phyloP scores from a whole-genome alignment of 805 yeast species.

The Isabelozyma pseudorhagii region DNA sequence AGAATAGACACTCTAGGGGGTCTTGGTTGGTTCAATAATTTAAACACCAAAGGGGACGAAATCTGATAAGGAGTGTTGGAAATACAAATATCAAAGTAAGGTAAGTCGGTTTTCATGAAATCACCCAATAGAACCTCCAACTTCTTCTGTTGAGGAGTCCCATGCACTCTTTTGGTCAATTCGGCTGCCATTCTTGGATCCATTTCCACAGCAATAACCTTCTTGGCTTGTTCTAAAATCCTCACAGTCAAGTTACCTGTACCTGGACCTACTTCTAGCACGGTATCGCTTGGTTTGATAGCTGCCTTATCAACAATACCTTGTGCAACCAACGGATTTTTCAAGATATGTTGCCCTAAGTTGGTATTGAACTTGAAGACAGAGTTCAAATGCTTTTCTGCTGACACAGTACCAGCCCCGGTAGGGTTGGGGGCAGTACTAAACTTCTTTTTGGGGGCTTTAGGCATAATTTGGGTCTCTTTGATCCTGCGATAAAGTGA shows the following conservation, averaged over 20 bases:
- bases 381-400: slow-evolving; percentile 67
- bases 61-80: slow-evolving; percentile 98
- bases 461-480: slow-evolving; percentile 44
- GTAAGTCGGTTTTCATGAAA: slow-evolving; percentile 91
- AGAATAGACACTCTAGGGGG: slow-evolving; percentile 95
- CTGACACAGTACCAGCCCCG: slow-evolving; percentile 55
- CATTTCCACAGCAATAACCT: slow-evolving; percentile 96
- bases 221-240: slow-evolving; percentile 86
- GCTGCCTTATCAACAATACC: slow-evolving; percentile 97
- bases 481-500: background rate
- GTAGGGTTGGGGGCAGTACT: slow-evolving; percentile 43
- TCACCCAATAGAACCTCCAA: slow-evolving; percentile 91
- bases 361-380: slow-evolving; percentile 97
- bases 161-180: slow-evolving; percentile 93
- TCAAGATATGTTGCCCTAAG: slow-evolving; percentile 93
- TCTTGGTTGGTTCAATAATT: slow-evolving; percentile 80
- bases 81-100: slow-evolving; percentile 93
- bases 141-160: slow-evolving; percentile 90
- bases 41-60: slow-evolving; percentile 94
- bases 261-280: slow-evolving; percentile 98
- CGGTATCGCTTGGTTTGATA: slow-evolving; percentile 87
- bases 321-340: slow-evolving; percentile 95
- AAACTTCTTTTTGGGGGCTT: slow-evolving; percentile 64
- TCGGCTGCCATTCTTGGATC: slow-evolving; percentile 99
- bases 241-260: slow-evolving; percentile 96